These are phyloP conservation scores for Boletus pseudopeckii DNA, from an alignment of 768 basidiomycete genomes.

Conservation along the genomic window DNA sequence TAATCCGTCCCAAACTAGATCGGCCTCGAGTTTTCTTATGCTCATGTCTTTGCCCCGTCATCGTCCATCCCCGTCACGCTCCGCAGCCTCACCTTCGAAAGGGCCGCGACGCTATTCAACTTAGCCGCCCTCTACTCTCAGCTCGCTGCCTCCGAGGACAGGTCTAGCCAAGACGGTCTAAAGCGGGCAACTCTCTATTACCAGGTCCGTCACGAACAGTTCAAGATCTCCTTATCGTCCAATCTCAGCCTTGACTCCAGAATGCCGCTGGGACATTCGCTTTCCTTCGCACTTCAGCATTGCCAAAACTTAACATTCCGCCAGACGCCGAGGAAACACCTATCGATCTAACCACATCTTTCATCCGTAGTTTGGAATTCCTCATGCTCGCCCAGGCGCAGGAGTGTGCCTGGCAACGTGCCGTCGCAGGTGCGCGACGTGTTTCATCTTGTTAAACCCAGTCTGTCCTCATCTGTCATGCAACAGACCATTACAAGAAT, in stretches of 20 bases:
- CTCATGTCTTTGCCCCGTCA: conserved; percentile 59
- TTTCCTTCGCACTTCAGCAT: conserved; percentile 50
- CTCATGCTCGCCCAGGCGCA: conserved; percentile 94
- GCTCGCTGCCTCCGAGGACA: conserved; percentile 67
- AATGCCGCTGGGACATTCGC: conserved; percentile 71
- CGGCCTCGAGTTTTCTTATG: conserved; percentile 67
- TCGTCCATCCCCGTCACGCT: conserved; percentile 56
- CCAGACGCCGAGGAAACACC: conserved; percentile 53
- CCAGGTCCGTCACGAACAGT: conserved; percentile 46
- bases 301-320: conserved; percentile 49
- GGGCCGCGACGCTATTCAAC: conserved; percentile 78
- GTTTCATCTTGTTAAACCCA: neutral
- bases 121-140: conserved; percentile 84
- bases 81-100: conserved; percentile 77
- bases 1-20: conserved; percentile 44
- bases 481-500: conserved; percentile 69
- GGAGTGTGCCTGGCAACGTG: conserved; percentile 95
- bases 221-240: conserved; percentile 12
- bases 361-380: conserved; percentile 60
- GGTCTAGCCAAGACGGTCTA: conserved; percentile 73
- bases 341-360: conserved; percentile 61
- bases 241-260: conserved; percentile 33
- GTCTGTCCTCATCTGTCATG: neutral
- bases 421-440: conserved; percentile 61
- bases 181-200: conserved; percentile 71